Conservation (phyloP, 2,329 filamentous ascomycete genomes). For the Pestalotiopsis sp. region DNA sequence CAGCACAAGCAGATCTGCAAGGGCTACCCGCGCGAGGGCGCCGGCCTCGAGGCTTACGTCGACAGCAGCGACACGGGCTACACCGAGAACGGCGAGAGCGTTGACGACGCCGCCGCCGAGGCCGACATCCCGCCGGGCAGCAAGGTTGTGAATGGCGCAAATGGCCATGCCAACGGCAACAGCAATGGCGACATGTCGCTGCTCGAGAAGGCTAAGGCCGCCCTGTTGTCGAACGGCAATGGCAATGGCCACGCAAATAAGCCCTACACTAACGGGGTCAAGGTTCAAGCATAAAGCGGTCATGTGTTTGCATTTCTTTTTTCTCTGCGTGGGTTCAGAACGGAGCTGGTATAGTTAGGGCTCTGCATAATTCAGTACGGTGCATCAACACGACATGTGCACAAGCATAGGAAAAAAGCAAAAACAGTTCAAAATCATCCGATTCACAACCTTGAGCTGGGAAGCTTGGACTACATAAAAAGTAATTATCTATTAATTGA, state of each 20-base stretch:
- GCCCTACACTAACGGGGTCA: constrained; percentile 20
- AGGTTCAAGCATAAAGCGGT: constrained; percentile 24
- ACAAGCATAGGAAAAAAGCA: not conserved
- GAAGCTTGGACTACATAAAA: not conserved
- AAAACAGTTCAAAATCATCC: not conserved
- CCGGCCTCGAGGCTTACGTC: constrained; percentile 70
- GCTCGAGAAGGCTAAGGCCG: constrained; percentile 15
- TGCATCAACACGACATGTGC: not conserved
- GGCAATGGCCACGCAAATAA: constrained; percentile 14
- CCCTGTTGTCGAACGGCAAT: constrained; percentile 15
- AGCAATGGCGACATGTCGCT: constrained; percentile 11
- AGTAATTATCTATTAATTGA: not conserved
- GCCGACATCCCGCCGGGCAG: constrained; percentile 16
- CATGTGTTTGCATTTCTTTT: not conserved
- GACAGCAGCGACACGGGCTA: constrained; percentile 71
- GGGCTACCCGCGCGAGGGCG: constrained; percentile 64
- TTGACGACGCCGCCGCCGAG: constrained; percentile 19
- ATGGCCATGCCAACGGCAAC: not conserved
- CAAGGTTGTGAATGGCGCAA: not conserved
- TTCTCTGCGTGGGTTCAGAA: not conserved
- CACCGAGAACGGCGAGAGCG: constrained; percentile 43
- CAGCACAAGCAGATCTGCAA: constrained; percentile 68
- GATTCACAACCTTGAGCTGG: not conserved
- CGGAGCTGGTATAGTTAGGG: not conserved
- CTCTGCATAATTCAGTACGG: not conserved